phyloP scores from a whole-genome alignment of 2,329 filamentous ascomycete species.

The Gnomoniopsis smithogilvyi region DNA sequence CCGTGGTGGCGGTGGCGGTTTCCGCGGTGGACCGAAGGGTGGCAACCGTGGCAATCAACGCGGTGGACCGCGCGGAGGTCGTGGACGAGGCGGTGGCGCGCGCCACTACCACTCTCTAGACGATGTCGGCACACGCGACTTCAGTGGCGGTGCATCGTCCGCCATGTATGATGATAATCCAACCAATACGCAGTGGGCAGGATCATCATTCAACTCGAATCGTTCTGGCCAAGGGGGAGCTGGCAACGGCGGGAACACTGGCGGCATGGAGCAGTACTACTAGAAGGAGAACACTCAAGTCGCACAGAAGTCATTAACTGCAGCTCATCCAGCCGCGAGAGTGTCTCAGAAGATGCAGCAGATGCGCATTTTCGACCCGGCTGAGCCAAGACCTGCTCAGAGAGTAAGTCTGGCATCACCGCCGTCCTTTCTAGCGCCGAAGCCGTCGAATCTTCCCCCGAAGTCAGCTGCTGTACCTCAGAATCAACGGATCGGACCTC shows the following conservation, averaged over 20 bases:
- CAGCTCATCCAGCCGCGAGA: too few species aligned
- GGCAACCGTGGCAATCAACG: constrained; percentile 24
- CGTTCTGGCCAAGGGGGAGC: not conserved
- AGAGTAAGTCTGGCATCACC: too few species aligned
- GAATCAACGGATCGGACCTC: too few species aligned
- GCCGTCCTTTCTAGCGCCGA: too few species aligned
- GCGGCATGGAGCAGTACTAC: constrained; percentile 18
- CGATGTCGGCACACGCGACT: constrained; percentile 52
- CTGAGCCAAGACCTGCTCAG: too few species aligned
- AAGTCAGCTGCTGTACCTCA: too few species aligned
- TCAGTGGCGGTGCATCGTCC: constrained; percentile 30
- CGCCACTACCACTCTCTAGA: constrained; percentile 63
- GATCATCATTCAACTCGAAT: constrained; percentile 1
- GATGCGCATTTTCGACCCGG: too few species aligned
- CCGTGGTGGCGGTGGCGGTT: constrained; percentile 30
- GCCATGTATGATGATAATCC: constrained; percentile 14
- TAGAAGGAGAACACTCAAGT: constrained; percentile 8
- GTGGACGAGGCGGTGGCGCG: constrained; percentile 47
- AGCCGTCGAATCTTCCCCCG: too few species aligned
- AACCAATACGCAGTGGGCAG: not conserved
- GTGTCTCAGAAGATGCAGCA: too few species aligned
- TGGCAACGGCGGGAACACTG: constrained; percentile 1
- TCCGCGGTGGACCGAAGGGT: constrained; percentile 4
- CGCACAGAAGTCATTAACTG: not conserved
- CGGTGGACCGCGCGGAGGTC: constrained; percentile 39